Base-by-base conservation (phyloP, 768 basidiomycete genomes). In the Termitomyces sp. region DNA sequence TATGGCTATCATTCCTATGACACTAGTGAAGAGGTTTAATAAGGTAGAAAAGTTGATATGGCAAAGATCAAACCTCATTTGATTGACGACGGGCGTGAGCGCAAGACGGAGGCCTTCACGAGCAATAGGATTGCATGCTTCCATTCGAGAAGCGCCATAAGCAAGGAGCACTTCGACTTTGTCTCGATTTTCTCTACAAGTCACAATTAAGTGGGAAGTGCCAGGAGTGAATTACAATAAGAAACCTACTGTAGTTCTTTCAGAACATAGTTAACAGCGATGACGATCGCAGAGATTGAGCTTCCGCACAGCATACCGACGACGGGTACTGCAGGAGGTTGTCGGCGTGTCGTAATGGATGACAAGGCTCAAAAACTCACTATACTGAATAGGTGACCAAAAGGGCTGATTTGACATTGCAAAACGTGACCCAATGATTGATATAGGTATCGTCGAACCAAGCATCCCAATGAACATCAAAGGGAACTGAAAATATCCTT, bases 281-380 rank as follows among this genome's bases (percentile, higher is more conserved):
- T 84, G 2, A 91, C 87, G 7, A 94, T 83, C 0, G 87, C 85
- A 0, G 88, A 87, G 55, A 95, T 88, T 1, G 91, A 87, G 58
- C 83, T 85, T 2, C 92, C 92, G 44, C 91, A 89, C 2, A 94
- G 78, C 94, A 94, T 95, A 7, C 94, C 92, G 8, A 92, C 81
- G 56, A 93, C 84, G 6, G 90, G 92, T 56, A 94, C 91, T 92
- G 54, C 35, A 22, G 50, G 20, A 22, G 7, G 16, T 13, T 22
- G 54, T 64, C 45, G 32, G 46, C 38, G 38, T 51, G 28, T 15
- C 24, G 40, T 15, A 33, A 16, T 20, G 44, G 28, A n/a, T 20
- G 16, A 12, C 13, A 60, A 36, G 33, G 48, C 35, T 39, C 1
- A 33, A 22, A 7, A 7, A 67, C 86, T 45, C 62, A 91, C 92